Base-by-base conservation (phyloP, 1,284 basidiomycete species). In the Hemileia vastatrix region DNA sequence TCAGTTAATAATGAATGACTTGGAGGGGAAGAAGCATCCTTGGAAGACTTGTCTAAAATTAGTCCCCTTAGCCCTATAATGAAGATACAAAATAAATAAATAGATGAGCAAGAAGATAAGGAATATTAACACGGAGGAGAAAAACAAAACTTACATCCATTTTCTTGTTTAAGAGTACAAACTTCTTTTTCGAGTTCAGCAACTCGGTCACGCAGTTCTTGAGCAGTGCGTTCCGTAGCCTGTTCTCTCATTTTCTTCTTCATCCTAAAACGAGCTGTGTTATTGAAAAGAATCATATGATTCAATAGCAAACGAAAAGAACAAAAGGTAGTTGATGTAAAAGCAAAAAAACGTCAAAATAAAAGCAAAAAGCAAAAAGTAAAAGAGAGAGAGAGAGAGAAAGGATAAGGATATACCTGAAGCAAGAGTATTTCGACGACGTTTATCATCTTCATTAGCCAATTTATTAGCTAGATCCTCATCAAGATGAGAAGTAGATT, bases 201-300 rank as follows among this genome's bases (percentile, higher is more conserved):
- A 11, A 63, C 60, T 56, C 53, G 24, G 18, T 63, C 60, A 32
- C 44, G 49, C 60, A 63, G 55, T 19, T 63, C 54, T 33, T 21
- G 40, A 19, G 60, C 60, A 5, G 60, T 50, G 11, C 60, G 24
- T 27, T 63, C 60, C 15, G 51, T 63, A 43, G 55, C 60, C 43
- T 63, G 53, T 27, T 63, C 60, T 63, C 56, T 63, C 60, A 63
- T 55, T 33, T 63, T 63, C 33, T 63, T 63, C 48, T 63, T 63
- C 54, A 63, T 63, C 47, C 60, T 63, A 40, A 63, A 63, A 21
- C 60, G 47, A 23, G 60, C 60, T 63, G 47, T 54, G n/a, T n/a
- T n/a, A n/a, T n/a, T n/a, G n/a, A n/a, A n/a, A n/a, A n/a, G n/a
- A n/a, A n/a, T n/a, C n/a, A n/a, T n/a, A n/a, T n/a, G n/a, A n/a